Evolutionary conservation across 2,329 filamentous ascomycete species (phyloP).

Genomic region (Paecilomyces niveus): DNA sequence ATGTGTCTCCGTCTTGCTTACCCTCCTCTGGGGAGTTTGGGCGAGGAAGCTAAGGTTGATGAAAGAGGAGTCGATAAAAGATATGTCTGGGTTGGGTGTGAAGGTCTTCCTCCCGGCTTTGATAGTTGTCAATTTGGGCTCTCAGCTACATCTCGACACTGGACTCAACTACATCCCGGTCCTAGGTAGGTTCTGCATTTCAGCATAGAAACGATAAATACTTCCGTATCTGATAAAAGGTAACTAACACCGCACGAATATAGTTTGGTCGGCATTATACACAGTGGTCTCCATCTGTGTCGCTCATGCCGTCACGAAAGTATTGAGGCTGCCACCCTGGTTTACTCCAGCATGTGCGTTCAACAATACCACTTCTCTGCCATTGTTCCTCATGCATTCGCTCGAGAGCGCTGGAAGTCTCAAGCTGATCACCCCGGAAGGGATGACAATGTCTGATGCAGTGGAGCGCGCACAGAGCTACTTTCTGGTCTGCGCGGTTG

Average conservation of each 20-base stretch:
- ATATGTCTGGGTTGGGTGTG: conserved; percentile 47
- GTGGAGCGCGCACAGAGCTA: conserved; percentile 57
- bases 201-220: neutral
- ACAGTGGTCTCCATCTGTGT: conserved; percentile 43
- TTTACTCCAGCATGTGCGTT: conserved; percentile 48
- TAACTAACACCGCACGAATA: conserved; percentile 1
- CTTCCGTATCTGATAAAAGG: neutral
- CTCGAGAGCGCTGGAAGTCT: conserved; percentile 53
- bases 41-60: conserved; percentile 46
- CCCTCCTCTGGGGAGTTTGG: conserved; percentile 46
- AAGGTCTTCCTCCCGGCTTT: conserved; percentile 48
- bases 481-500: conserved; percentile 59
- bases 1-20: conserved; percentile 47
- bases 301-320: conserved; percentile 35
- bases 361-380: conserved; percentile 52
- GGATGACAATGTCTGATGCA: conserved; percentile 39
- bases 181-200: conserved; percentile 24
- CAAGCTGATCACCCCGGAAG: conserved; percentile 37
- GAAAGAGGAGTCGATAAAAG: conserved; percentile 41
- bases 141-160: conserved; percentile 42
- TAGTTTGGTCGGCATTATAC: conserved; percentile 47
- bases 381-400: conserved; percentile 46
- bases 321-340: conserved; percentile 47
- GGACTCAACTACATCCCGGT: conserved; percentile 43
- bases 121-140: conserved; percentile 47